Evolutionary conservation across 164 flowering plant genomes (phyloP).

Genomic region (Paratinospora sagittata): DNA sequence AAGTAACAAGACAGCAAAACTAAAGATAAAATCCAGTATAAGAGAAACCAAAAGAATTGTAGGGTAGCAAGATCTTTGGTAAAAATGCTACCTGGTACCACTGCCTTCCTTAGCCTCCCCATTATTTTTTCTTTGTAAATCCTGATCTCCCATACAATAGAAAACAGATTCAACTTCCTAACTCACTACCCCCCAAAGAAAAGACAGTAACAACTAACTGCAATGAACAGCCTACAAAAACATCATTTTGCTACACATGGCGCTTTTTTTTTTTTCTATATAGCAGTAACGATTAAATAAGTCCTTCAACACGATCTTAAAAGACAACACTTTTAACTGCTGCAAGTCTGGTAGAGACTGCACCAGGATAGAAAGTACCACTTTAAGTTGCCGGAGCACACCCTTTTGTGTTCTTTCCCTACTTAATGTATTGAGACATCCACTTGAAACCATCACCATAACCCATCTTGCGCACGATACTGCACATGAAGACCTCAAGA

Average conservation of each 20-base stretch:
- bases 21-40: too few species aligned
- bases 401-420: slow-evolving; percentile 6
- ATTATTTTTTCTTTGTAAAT: too few species aligned
- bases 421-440: slow-evolving; percentile 71
- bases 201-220: background rate
- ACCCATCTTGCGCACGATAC: slow-evolving; percentile 78
- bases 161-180: background rate
- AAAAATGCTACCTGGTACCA: too few species aligned
- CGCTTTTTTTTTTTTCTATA: background rate
- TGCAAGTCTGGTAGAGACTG: background rate
- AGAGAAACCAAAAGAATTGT: too few species aligned
- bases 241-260: background rate
- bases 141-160: too few species aligned
- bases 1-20: too few species aligned
- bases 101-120: too few species aligned
- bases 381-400: background rate
- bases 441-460: slow-evolving; percentile 73
- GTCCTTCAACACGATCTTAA: background rate
- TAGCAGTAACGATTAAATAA: background rate
- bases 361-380: background rate
- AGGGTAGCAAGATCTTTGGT: too few species aligned
- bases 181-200: background rate
- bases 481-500: slow-evolving; percentile 76
- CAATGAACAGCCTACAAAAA: background rate
- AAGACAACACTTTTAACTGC: background rate